A percentile compares a stretch with the other conserved stretches of the same genome.
Conservation (phyloP, 2,329 filamentous ascomycete genomes). For the Cordyceps militaris region DNA sequence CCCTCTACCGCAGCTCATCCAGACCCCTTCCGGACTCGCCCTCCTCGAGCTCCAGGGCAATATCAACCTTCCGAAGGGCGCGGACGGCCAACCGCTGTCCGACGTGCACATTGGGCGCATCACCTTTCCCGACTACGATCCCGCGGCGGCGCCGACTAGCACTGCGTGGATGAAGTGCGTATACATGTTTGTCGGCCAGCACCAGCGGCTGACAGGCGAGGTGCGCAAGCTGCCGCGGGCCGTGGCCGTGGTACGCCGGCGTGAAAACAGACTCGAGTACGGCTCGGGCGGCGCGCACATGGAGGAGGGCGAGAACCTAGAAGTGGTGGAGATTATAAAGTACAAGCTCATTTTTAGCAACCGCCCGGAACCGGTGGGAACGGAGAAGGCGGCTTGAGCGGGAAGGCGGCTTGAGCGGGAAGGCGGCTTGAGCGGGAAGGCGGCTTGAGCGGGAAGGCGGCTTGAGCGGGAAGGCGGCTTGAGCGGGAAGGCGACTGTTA, state of each 20-base stretch:
- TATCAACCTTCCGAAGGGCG: constrained; percentile 61
- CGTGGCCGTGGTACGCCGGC: constrained; percentile 67
- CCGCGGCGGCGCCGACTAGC: constrained; percentile 31
- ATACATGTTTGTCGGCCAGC: constrained; percentile 79
- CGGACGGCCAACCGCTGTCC: constrained; percentile 24
- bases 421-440: too few species aligned
- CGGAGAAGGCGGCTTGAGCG: constrained; percentile 23
- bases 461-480: too few species aligned
- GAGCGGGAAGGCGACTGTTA: too few species aligned
- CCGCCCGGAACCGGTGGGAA: constrained; percentile 76
- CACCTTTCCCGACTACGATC: constrained; percentile 68
- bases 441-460: too few species aligned
- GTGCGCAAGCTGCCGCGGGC: constrained; percentile 78
- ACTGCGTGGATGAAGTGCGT: constrained; percentile 85
- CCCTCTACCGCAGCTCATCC: constrained; percentile 73
- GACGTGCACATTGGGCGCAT: constrained; percentile 57
- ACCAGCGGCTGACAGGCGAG: constrained; percentile 84
- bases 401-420: too few species aligned
- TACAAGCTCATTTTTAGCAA: constrained; percentile 80
- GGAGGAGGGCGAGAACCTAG: constrained; percentile 48
- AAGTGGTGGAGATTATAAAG: constrained; percentile 81
- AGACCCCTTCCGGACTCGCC: constrained; percentile 83
- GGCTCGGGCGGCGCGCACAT: constrained; percentile 31
- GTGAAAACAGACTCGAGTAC: constrained; percentile 35
- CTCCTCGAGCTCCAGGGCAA: constrained; percentile 89